Base-by-base conservation (phyloP, 768 basidiomycete species). In the Boletus rubroflammeus region DNA sequence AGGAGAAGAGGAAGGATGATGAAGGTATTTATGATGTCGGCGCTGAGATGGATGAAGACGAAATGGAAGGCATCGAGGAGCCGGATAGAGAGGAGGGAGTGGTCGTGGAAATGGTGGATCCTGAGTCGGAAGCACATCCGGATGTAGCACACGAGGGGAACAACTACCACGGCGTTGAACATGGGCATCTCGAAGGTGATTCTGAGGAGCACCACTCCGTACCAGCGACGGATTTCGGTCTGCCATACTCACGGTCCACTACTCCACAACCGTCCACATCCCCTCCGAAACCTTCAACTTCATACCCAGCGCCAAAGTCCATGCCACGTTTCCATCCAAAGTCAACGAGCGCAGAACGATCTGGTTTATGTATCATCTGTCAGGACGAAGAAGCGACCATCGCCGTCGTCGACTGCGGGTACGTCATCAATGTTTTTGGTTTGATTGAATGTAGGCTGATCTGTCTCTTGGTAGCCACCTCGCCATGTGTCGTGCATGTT, bases 381-480 rank as follows among this genome's bases (percentile, higher is more conserved):
- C 93, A 95, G 65, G 94, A 97, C 57, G 90, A 93, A 55, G 93
- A 96, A 59, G 93, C 94, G 0, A 93, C 89, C 60, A 90, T 97
- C 53, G 94, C 93, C 2, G 84, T 93, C 51, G 88, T 96, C 13
- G 94, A 97, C 70, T 97, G 94, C 81, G 94, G 94, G 87, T 91
- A 67, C 41, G 86, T 81, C 1, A 15, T 41, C 11, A 25, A 47
- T 40, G 26, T 32, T 31, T 58, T 32, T n/a, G n/a, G 35, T 47
- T 39, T 36, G 7, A 4, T 39, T 28, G 1, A 13, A 31, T 45
- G 15, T 23, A 28, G 32, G 7, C 28, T 47, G 11, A 64, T 39
- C 40, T 14, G 35, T 34, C 47, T 47, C 42, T 36, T 56, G 25
- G 6, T 59, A 90, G 90, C n/a, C 90, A 93, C 67, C 76, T 93